phyloP scores from a whole-genome alignment of 345 rosid genomes.

The Psidium guajava region DNA sequence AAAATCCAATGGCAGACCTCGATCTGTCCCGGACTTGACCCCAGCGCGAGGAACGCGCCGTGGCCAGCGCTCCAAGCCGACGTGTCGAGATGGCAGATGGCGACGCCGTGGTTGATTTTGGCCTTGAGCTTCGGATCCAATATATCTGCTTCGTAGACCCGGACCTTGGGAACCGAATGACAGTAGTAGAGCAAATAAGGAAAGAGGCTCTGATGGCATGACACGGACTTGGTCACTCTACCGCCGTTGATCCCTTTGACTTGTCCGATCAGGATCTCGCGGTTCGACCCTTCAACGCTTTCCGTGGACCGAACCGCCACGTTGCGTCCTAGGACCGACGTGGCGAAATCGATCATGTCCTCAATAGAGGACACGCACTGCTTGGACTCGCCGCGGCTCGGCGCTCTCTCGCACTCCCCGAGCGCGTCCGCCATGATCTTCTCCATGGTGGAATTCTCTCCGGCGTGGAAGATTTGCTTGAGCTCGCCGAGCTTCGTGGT shows the following conservation, averaged over 20 bases:
- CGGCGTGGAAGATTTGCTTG: constrained; percentile 36
- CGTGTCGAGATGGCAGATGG: constrained; percentile 81
- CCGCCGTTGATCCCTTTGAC: constrained; percentile 63
- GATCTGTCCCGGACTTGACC: constrained; percentile 64
- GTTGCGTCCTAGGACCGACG: constrained; percentile 48
- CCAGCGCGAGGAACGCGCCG: constrained; percentile 64
- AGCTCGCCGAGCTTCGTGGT: constrained; percentile 17
- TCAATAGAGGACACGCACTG: constrained; percentile 79
- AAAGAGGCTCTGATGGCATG: constrained; percentile 81
- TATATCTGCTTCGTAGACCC: constrained; percentile 68
- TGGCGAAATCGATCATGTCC: constrained; percentile 82
- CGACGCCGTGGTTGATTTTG: constrained; percentile 66
- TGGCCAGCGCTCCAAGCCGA: constrained; percentile 73
- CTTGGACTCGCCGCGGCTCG: constrained; percentile 72
- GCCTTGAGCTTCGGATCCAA: constrained; percentile 32
- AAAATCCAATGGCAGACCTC: constrained; percentile 88
- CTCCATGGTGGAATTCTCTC: constrained; percentile 54
- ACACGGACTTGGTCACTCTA: constrained; percentile 54
- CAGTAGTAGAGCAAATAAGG: constrained; percentile 81
- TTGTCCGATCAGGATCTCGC: constrained; percentile 40
- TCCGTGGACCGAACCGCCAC: constrained; percentile 53
- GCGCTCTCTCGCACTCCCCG: constrained; percentile 54
- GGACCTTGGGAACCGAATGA: constrained; percentile 85
- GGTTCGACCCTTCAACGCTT: constrained; percentile 41
- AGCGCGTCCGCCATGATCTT: constrained; percentile 37